Base-by-base conservation (phyloP, 371 early-diverging fungal genomes). In the Actinomortierella ambigua region DNA sequence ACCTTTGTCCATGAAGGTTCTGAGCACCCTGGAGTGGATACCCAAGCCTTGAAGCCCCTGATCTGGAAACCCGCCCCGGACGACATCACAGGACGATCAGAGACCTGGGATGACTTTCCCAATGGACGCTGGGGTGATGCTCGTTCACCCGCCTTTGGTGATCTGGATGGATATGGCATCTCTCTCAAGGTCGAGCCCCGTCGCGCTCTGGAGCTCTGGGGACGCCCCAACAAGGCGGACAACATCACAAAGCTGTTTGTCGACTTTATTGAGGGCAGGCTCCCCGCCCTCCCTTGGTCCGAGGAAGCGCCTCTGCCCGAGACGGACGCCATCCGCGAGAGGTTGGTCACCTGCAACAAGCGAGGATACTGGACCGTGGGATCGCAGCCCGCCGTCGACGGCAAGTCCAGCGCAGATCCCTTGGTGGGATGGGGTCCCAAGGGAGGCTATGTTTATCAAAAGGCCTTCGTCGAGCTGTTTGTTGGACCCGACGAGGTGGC, bases 121-220 rank as follows among this genome's bases (percentile, higher is more conserved):
- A 98, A 98, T 75, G 97, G 98, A 22, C 90, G 98, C 40, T 98
- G 96, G 91, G 98, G 98, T 61, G 96, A 96, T 78, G 88, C 96
- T 28, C 81, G 95, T 24, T 97, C 98, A 17, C 89, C 93, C 23
- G 94, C 94, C 41, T 93, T 82, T 59, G 91, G 91, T 55, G 88
- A 90, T 44, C 42, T 88, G 52, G 88, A 87, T 61, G 88, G 89
- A 14, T 93, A 92, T 77, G 92, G 93, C 27, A 86, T 86, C 20
- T 82, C 84, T 51, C 80, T 93, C 29, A 85, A 89, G 76, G 80
- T 85, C 46, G 82, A 78, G 40, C 81, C 82, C 1, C 69, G 69
- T 43, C 76, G 77, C 49, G 85, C 85, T 26, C 68, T 86, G 2
- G 73, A 69, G 52, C 76, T 90, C 69, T 98, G 98, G 98, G 90